Evolutionary conservation across 768 basidiomycete genomes (phyloP), one percentile per base, ranked within the genome.

Genomic region (Collybiopsis confluens): DNA sequence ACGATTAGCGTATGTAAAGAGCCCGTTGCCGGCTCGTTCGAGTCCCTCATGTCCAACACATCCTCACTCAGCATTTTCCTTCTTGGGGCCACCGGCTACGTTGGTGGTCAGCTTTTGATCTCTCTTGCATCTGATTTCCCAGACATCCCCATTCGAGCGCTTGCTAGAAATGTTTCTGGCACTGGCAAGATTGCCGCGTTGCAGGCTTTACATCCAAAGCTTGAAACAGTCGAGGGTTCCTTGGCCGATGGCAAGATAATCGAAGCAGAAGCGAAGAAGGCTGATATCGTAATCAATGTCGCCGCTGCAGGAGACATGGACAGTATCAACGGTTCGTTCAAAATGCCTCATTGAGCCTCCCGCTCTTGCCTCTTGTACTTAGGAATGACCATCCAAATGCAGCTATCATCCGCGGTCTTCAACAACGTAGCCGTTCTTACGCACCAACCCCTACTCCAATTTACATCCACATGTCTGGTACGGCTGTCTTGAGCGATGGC

Each of bases 381-480:
- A 21, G 37, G 21, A 5, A 49, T 26, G 20, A 20, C 7, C 24
- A 11, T 11, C 4, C n/a, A 42, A 42, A 18, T 24, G n/a, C 15
- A 48, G 47, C 47, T 21, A 35, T 48, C 20, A 9, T 48, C 20
- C 47, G 47, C 23, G 47, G 47, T 38, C 47, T 36, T 10, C 30
- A 36, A 24, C 33, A 35, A 28, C 30, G 47, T 7, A n/a, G 21
- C 47, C n/a, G 20, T 2, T 21, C 47, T 9, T 26, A 26, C 15
- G 11, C 8, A 15, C 47, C 47, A 4, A 36, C 47, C 28, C n/a
- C 23, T 24, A 70, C 73, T 1, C 77, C 75, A 0, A 52, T 76
- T 23, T 78, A 75, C 50, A 65, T 78, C 44, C 75, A 78, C 37
- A 61, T 74, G 18, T 76, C 75, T 1, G 75, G 76, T 2, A 61